These are phyloP conservation scores for Gloeopeniophorella convolvens DNA, from an alignment of 768 basidiomycete genomes.

Conservation along the genomic window DNA sequence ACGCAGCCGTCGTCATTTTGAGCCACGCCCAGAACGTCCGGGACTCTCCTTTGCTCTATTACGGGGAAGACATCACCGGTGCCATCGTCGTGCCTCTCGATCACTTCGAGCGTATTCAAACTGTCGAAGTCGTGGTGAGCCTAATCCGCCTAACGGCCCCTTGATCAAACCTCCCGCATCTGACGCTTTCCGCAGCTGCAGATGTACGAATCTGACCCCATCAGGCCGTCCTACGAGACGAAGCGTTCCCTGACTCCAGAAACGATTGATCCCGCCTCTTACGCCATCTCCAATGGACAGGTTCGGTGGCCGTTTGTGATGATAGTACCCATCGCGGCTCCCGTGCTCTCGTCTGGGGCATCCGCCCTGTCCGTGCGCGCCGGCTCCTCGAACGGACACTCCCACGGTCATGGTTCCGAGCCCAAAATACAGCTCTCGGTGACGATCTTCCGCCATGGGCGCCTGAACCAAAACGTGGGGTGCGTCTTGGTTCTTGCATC, in stretches of 20 bases:
- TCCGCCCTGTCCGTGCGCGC: not conserved
- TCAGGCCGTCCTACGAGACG: not conserved
- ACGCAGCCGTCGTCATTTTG: slow-evolving; percentile 1
- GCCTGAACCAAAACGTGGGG: slow-evolving; percentile 2
- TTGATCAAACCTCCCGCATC: too few relatives aligned
- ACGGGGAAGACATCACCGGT: slow-evolving; percentile 13
- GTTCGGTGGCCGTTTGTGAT: slow-evolving; percentile 12
- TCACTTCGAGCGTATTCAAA: not conserved
- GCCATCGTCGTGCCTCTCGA: not conserved
- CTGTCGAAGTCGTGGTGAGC: slow-evolving; percentile 15
- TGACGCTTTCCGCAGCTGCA: slow-evolving; percentile 2
- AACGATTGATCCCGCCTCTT: not conserved
- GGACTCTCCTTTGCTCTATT: not conserved
- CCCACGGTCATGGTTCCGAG: not conserved
- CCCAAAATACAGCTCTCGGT: slow-evolving; percentile 5
- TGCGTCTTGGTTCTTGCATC: not conserved
- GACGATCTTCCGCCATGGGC: slow-evolving; percentile 6
- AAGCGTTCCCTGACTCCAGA: not conserved
- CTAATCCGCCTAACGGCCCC: too few relatives aligned
- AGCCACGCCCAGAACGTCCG: slow-evolving; percentile 1
- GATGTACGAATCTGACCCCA: slow-evolving; percentile 1
- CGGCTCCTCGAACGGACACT: not conserved
- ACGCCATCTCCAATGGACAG: not conserved
- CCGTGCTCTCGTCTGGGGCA: not conserved
- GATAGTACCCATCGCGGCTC: not conserved